Base-by-base conservation (phyloP, 2,329 filamentous ascomycete species). In the Falciphora oryzae region DNA sequence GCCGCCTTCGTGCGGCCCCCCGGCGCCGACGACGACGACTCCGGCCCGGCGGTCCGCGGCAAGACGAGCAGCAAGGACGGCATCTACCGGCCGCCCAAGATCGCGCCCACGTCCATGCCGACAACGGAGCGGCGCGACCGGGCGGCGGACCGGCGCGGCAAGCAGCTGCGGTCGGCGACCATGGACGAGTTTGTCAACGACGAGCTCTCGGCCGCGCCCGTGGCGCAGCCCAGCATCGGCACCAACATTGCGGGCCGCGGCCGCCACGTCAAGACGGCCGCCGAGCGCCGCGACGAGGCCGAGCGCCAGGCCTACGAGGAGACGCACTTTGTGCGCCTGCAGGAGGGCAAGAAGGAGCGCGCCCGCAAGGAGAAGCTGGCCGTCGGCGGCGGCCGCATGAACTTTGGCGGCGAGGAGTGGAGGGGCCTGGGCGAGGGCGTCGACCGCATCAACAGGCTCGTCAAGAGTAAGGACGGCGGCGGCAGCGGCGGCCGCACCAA, bases 391-490 rank as follows among this genome's bases (percentile, higher is more conserved):
- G 74, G 79, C 71, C 77, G 88, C 82, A 76, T 97, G 91, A 78
- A 79, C 70, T 87, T 86, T 78, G 94, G 94, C 67, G 95, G 95
- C 63, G 95, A 98, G 77, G 95, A 98, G 74, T 98, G 93, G 92
- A 86, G 89, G 68, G 88, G 90, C 31, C 80, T 99, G 59, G 92
- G 91, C 65, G 89, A 93, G 74, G 92, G 93, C 10, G 85, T 93
- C 63, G 92, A 97, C 77, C 84, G 94, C 59, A 97, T 97, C 76
- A 89, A 93, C 70, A 83, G 88, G 67, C 80, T 97, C 72, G 97
- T 93, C 8, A 87, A 86, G 76, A 85, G 85, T 73, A 91, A 87
- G 75, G 81, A 81, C 66, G 80, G 81, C 50, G 80, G 81, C 69
- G 74, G 81, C 61, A 80, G 81, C 69, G 75, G 81, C 60, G 22